These are phyloP conservation scores for Arthrobotrys megalospora DNA, from an alignment of 2,329 filamentous ascomycete genomes.

Conservation along the genomic window DNA sequence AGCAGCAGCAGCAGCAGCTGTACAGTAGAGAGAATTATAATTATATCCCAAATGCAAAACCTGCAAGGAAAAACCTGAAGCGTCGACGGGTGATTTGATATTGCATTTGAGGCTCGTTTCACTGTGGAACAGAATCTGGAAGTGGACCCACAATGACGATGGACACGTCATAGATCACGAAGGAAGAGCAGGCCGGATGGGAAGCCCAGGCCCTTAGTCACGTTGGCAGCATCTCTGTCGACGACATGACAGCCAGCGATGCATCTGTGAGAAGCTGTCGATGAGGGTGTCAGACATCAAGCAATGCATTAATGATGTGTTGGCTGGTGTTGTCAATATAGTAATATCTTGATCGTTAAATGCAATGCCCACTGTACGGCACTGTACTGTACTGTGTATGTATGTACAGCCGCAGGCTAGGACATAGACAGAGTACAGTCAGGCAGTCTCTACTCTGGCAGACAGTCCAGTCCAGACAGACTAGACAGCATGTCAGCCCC, in stretches of 20 bases:
- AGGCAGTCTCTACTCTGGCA: not conserved
- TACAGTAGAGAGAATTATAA: constrained; percentile 46
- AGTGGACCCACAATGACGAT: constrained; percentile 37
- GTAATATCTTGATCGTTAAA: constrained; percentile 16
- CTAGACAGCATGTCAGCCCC: constrained; percentile 59
- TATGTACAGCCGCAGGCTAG: not conserved
- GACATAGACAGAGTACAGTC: not conserved
- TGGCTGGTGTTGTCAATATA: constrained; percentile 51
- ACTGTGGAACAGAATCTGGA: constrained; percentile 27
- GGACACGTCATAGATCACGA: constrained; percentile 61
- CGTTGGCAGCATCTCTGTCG: constrained; percentile 52
- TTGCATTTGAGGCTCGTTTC: constrained; percentile 38
- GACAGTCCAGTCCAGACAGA: constrained; percentile 24
- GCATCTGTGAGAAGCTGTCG: constrained; percentile 28
- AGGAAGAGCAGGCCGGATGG: constrained; percentile 20
- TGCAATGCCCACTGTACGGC: constrained; percentile 16
- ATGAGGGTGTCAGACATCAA: constrained; percentile 54
- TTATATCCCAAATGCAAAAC: constrained; percentile 27
- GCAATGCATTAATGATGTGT: constrained; percentile 58
- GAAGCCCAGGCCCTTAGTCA: constrained; percentile 34
- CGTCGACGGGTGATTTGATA: constrained; percentile 35
- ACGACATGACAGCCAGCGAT: constrained; percentile 27
- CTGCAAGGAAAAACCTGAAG: constrained; percentile 26
- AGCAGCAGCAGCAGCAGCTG: constrained; percentile 25
- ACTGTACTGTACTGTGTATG: not conserved